Percentiles rank a stretch among this genome's conserved stretches.
Evolutionary conservation across 2,329 filamentous ascomycete species (phyloP).

Genomic region (Hypoxylon sp.): DNA sequence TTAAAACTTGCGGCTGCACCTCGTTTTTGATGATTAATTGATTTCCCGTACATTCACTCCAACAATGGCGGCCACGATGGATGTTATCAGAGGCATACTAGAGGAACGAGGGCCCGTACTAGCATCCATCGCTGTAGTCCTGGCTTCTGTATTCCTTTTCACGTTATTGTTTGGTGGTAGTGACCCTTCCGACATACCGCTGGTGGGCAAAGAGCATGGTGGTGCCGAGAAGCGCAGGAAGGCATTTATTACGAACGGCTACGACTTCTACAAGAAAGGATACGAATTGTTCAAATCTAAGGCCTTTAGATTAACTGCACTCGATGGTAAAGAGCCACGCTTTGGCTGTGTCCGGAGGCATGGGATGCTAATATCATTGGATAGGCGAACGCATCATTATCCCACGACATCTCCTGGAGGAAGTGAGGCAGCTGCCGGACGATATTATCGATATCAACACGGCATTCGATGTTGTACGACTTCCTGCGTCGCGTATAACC

Average conservation of each 20-base stretch:
- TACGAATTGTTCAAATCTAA: conserved; percentile 37
- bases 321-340: conserved; percentile 33
- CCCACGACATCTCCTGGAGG: conserved; percentile 41
- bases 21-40: not conserved
- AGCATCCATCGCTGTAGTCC: conserved; percentile 26
- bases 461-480: conserved; percentile 31
- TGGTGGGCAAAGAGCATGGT: conserved; percentile 37
- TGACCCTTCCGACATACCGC: conserved; percentile 20
- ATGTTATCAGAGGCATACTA: conserved; percentile 16
- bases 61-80: conserved; percentile 14
- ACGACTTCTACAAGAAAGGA: conserved; percentile 38
- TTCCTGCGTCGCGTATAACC: not conserved
- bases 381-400: conserved; percentile 45
- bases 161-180: conserved; percentile 35
- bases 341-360: not conserved
- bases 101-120: conserved; percentile 30
- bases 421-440: conserved; percentile 43
- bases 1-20: not conserved
- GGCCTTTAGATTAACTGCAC: conserved; percentile 34
- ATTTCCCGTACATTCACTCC: not conserved
- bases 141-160: conserved; percentile 23
- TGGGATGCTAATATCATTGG: conserved; percentile 4
- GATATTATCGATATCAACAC: conserved; percentile 43
- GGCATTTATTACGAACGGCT: conserved; percentile 33
- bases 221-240: conserved; percentile 37